Evolutionary conservation across 495 filamentous ascomycete species (phyloP).

Genomic region (Hypoxylon trugodes): DNA sequence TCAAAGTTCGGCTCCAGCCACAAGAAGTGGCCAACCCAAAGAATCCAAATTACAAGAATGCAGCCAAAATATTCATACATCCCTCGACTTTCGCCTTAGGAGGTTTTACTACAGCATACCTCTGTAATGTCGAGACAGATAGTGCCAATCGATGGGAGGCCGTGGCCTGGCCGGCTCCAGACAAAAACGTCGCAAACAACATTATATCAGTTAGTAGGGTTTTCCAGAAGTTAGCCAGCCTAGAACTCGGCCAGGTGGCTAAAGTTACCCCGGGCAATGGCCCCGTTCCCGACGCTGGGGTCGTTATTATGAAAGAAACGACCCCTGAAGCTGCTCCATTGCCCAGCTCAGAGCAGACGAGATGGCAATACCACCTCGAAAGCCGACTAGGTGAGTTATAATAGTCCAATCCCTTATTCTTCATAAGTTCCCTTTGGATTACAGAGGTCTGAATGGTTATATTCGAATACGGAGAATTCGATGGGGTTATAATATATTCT

Average conservation of each 20-base stretch:
- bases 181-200: constrained; percentile 45
- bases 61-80: constrained; percentile 46
- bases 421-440: background rate
- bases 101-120: constrained; percentile 37
- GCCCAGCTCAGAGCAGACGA: constrained; percentile 52
- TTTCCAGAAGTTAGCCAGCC: constrained; percentile 34
- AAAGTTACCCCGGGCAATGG: constrained; percentile 36
- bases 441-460: background rate
- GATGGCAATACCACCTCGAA: constrained; percentile 73
- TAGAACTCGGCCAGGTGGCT: constrained; percentile 43
- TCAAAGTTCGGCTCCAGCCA: constrained; percentile 44
- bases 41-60: constrained; percentile 43
- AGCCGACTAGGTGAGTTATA: constrained; percentile 59
- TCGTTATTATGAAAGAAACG: constrained; percentile 41
- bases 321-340: constrained; percentile 28
- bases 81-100: constrained; percentile 41
- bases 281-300: constrained; percentile 35
- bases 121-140: constrained; percentile 39
- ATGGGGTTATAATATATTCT: too few species aligned
- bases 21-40: constrained; percentile 43
- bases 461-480: too few species aligned
- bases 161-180: constrained; percentile 42
- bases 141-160: constrained; percentile 25
- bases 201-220: constrained; percentile 43
- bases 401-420: background rate